Percentiles rank a stretch among this genome's conserved stretches.
phyloP scores from a whole-genome alignment of 129 eudicot genomes.

The Flaveria brownii region DNA sequence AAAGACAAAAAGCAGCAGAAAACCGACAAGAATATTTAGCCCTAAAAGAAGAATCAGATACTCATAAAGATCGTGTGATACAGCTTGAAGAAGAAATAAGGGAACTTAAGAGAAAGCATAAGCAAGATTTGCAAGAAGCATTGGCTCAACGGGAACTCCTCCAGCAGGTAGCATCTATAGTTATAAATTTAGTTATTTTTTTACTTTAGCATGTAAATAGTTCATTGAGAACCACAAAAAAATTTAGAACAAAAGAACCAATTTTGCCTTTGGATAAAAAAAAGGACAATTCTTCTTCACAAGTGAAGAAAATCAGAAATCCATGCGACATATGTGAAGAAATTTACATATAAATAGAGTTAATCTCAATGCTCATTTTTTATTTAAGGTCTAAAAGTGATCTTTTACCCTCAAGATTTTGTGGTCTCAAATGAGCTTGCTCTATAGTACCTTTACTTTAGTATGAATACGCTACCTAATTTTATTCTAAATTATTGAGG shows the following conservation, averaged over 20 bases:
- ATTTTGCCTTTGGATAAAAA: background rate
- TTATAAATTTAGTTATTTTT: background rate
- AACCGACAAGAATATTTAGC: constrained; percentile 79
- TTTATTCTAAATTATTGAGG: too few relatives aligned
- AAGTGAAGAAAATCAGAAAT: background rate
- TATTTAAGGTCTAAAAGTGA: too few relatives aligned
- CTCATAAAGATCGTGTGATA: constrained; percentile 64
- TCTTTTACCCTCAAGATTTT: too few relatives aligned
- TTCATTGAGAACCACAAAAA: constrained; percentile 2
- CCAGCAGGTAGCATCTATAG: constrained; percentile 56
- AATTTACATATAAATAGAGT: background rate
- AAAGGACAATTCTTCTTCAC: background rate
- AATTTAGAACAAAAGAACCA: background rate
- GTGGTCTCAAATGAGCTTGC: too few relatives aligned
- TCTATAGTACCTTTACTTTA: too few relatives aligned
- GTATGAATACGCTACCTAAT: too few relatives aligned
- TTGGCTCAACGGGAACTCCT: constrained; percentile 71
- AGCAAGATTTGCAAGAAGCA: constrained; percentile 80
- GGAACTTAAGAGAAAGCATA: constrained; percentile 84
- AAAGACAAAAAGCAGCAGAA: constrained; percentile 90
- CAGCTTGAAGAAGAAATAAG: constrained; percentile 76
- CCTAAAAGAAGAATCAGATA: constrained; percentile 83
- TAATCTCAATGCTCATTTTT: background rate
- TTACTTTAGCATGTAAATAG: background rate
- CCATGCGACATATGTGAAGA: background rate